These are phyloP conservation scores for Lentinus tigrinus DNA, from an alignment of 768 basidiomycete species.

Conservation along the genomic window DNA sequence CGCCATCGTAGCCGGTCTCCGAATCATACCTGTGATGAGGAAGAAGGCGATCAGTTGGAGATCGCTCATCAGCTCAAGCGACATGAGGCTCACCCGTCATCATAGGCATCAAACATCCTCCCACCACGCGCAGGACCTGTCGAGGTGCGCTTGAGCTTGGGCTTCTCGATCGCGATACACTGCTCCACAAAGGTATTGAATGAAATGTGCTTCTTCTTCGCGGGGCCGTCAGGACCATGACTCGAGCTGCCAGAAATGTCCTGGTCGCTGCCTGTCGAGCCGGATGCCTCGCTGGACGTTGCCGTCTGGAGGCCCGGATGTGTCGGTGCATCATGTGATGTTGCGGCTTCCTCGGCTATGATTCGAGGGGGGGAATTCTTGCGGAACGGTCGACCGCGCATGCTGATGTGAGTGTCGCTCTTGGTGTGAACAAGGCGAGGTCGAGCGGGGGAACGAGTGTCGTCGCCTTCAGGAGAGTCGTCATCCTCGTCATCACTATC, in stretches of 20 bases:
- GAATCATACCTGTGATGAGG: slow-evolving; percentile 54
- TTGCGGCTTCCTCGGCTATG: slow-evolving; percentile 29
- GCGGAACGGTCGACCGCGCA: slow-evolving; percentile 45
- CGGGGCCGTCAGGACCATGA: slow-evolving; percentile 27
- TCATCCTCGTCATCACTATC: slow-evolving; percentile 1
- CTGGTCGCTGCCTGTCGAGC: slow-evolving; percentile 32
- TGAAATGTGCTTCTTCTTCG: slow-evolving; percentile 85
- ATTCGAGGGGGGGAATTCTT: slow-evolving; percentile 75
- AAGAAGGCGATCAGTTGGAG: neutral
- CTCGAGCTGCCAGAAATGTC: slow-evolving; percentile 28
- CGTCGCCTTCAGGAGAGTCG: neutral
- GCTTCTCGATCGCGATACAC: slow-evolving; percentile 87
- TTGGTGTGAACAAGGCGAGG: slow-evolving; percentile 78
- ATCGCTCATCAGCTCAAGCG: neutral
- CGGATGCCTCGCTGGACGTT: slow-evolving; percentile 29
- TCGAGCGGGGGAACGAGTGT: slow-evolving; percentile 31
- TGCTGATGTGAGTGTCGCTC: slow-evolving; percentile 78
- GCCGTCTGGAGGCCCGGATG: slow-evolving; percentile 1
- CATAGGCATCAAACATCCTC: slow-evolving; percentile 36
- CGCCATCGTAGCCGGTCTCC: slow-evolving; percentile 53
- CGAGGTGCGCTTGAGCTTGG: slow-evolving; percentile 37
- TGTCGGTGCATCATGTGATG: neutral
- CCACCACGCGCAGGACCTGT: slow-evolving; percentile 15
- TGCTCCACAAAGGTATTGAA: slow-evolving; percentile 99
- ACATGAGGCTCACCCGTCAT: slow-evolving; percentile 59